Base-by-base conservation (phyloP, 192 early-diverging fungal genomes). In the Entomortierella beljakovae region DNA sequence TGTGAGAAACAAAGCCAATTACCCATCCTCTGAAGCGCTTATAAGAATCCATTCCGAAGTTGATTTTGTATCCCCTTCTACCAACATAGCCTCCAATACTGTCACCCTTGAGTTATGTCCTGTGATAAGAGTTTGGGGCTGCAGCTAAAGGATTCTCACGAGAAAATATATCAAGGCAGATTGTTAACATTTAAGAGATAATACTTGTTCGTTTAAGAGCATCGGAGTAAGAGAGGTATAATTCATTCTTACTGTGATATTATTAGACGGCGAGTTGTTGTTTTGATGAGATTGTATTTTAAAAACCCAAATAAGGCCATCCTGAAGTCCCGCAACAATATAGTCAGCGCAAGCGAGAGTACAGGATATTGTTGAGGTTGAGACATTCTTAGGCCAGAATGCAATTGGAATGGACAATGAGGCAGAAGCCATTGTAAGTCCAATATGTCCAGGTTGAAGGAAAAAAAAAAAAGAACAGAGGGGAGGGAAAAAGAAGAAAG, bases 21-120 rank as follows among this genome's bases (percentile, higher is more conserved):
- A 89, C 88, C 88, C 88, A 46, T 86, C 85, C 42, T 87, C 82
- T 1, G 85, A 85, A 2, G 85, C 86, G 42, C 86, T 89, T 16
- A 88, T 82, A 15, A 89, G 38, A 26, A 85, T 74, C 82, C 85
- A 82, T 35, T 88, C 81, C 43, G 61, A 60, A 22, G 71, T 62
- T 22, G 75, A 69, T 28, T 76, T 68, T 28, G 80, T 68, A 38
- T 86, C 84, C 8, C 81, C 81, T 31, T 85, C 70, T 8, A 71
- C 72, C 15, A 79, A 55, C 26, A 85, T 61, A 15, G 84, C 57
- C 16, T 71, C 69, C 32, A 89, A 59, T 20, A 86, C 85, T 2
- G 80, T 77, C 7, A 89, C 69, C 8, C 85, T 55, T 15, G 83
- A 57, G 61, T 74, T 81, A 66, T 89, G 88, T 5, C 88, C 88